Base-by-base conservation (phyloP, 2,329 filamentous ascomycete genomes). In the Fusarium metavorans region DNA sequence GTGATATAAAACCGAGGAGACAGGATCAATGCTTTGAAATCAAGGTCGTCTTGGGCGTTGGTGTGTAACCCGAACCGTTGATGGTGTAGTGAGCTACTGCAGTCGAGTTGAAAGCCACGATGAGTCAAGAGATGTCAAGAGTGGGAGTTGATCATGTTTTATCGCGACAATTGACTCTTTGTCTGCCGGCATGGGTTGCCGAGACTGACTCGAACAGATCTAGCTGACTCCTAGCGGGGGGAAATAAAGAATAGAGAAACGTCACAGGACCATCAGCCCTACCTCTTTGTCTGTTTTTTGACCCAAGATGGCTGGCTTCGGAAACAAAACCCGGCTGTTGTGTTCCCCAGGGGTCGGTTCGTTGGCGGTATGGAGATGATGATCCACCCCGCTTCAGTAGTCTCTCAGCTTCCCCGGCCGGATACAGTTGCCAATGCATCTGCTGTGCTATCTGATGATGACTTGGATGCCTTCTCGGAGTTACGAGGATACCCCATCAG, bases 241-340 rank as follows among this genome's bases (percentile, higher is more conserved):
- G 6, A 20, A 39, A 16, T 18, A 37, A 8, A n/a, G 20, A 32
- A n/a, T 27, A 43, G 43, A 48, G 43, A 48, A n/a, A 27, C n/a
- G 43, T 48, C 39, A 34, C 25, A 10, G 39, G 58, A 50, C 58
- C 58, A 61, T 61, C 58, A 62, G 41, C 41, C 59, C 59, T 62
- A 50, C 41, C 23, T 58, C 14, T 50, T 27, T 27, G 54, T 25
- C 23, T 50, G 43, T 25, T 10, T 10, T 20, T 32, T 32, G 30
- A 32, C 30, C 18, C 25, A 50, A 60, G 57, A 23, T 23, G 57
- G 34, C 45, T 50, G 60, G 39, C 23, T 59, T 64, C 66, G 66
- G 60, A 64, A 68, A 25, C 41, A 25, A 35, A 68, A 35, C 41
- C 52, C 66, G 66, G 66, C 60, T 68, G 39, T 59, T 67, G 59